Conservation (phyloP, 2,329 filamentous ascomycete species). For the Epichloe hybrida region DNA sequence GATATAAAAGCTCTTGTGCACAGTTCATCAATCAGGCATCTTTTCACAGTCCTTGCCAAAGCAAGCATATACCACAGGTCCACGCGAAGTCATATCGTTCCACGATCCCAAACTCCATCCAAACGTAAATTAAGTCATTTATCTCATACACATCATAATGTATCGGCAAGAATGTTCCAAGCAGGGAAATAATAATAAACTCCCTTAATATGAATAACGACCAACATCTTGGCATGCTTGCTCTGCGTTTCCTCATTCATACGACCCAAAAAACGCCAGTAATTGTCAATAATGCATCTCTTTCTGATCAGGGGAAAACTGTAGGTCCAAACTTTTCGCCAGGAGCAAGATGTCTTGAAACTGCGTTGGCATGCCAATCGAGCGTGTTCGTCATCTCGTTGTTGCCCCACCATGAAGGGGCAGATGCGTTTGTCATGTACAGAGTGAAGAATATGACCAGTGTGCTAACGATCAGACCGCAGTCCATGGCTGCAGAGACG, state of each 20-base stretch:
- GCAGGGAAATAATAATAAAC: not conserved
- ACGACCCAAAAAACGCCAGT: not conserved
- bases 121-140: slow-evolving; percentile 1
- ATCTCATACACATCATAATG: not conserved
- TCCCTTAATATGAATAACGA: not conserved
- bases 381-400: slow-evolving; percentile 30
- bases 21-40: slow-evolving; percentile 8
- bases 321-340: slow-evolving; percentile 39
- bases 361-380: slow-evolving; percentile 30
- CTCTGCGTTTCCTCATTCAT: not conserved
- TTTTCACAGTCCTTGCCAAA: not conserved
- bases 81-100: not conserved
- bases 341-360: slow-evolving; percentile 26
- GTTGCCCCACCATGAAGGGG: slow-evolving; percentile 53
- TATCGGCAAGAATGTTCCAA: slow-evolving; percentile 1
- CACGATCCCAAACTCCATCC: slow-evolving; percentile 7
- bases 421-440: slow-evolving; percentile 40
- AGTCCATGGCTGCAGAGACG: slow-evolving; percentile 57
- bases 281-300: not conserved
- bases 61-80: not conserved
- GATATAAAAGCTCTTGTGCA: not conserved
- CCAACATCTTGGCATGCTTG: not conserved
- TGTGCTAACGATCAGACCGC: slow-evolving; percentile 50
- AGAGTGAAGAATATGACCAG: slow-evolving; percentile 59
- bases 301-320: slow-evolving; percentile 5